These are phyloP conservation scores for Corymbia citriodora DNA, from an alignment of 441 rosid species.

Conservation along the genomic window DNA sequence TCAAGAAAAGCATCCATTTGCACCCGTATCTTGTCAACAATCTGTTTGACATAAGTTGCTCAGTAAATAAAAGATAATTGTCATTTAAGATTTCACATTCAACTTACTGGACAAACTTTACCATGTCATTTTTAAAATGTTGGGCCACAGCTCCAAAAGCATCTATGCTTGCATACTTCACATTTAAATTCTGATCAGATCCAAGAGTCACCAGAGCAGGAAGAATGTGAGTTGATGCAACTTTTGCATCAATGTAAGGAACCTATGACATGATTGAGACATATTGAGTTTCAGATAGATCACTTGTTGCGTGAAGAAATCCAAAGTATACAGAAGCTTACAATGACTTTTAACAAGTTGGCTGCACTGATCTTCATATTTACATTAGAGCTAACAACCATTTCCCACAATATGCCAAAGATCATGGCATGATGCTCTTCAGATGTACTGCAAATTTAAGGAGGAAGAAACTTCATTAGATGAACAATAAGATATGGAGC, in stretches of 20 bases:
- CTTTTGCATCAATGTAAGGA: slow-evolving; percentile 76
- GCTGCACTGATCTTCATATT: slow-evolving; percentile 83
- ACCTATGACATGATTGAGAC: slow-evolving; percentile 37
- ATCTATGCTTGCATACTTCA: slow-evolving; percentile 95
- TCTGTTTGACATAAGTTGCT: slow-evolving; percentile 35
- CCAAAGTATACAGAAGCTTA: slow-evolving; percentile 33
- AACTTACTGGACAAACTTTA: slow-evolving; percentile 12
- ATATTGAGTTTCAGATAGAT: background rate
- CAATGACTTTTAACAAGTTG: slow-evolving; percentile 72
- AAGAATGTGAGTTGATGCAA: slow-evolving; percentile 74
- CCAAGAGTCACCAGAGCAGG: slow-evolving; percentile 97
- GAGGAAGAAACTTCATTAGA: background rate
- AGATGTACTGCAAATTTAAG: slow-evolving; percentile 54
- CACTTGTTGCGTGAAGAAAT: background rate
- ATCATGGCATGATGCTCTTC: slow-evolving; percentile 81
- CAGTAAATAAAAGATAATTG: background rate
- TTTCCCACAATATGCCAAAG: slow-evolving; percentile 89
- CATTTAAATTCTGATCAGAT: slow-evolving; percentile 90
- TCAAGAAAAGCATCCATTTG: slow-evolving; percentile 99
- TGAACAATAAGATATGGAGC: background rate
- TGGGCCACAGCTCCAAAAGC: slow-evolving; percentile 98
- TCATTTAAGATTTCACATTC: background rate
- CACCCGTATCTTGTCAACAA: slow-evolving; percentile 95
- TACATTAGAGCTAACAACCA: slow-evolving; percentile 77
- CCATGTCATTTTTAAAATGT: slow-evolving; percentile 91